Evolutionary conservation across 257 asterid genomes (phyloP).

Genomic region (Primulina tabacum): DNA sequence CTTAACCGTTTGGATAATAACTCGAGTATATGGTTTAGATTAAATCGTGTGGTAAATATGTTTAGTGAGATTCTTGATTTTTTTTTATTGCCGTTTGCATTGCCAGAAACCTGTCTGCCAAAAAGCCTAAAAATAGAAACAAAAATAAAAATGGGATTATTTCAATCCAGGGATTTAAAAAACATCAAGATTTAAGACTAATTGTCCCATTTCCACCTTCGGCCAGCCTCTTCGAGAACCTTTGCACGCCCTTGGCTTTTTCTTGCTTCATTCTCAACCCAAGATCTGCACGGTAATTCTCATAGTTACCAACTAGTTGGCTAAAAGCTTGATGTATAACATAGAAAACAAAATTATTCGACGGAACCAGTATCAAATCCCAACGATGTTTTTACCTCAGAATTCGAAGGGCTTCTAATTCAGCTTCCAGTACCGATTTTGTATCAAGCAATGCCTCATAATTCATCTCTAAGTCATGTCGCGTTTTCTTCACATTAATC

Average conservation of each 20-base stretch:
- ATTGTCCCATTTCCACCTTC: constrained; percentile 87
- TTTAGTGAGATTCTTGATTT: too few species aligned
- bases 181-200: constrained; percentile 20
- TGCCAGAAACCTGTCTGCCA: neutral
- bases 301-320: neutral
- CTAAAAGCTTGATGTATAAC: neutral
- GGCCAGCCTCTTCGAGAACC: constrained; percentile 71
- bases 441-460: constrained; percentile 56
- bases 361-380: too few species aligned
- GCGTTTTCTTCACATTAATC: constrained; percentile 26
- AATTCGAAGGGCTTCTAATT: constrained; percentile 75
- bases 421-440: constrained; percentile 77
- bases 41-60: too few species aligned
- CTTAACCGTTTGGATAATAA: too few species aligned
- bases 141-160: too few species aligned
- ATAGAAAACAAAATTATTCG: neutral
- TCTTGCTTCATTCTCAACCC: constrained; percentile 92
- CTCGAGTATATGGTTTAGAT: too few species aligned
- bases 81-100: too few species aligned
- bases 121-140: too few species aligned
- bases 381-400: constrained; percentile 45
- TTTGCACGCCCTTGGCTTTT: constrained; percentile 75
- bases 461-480: constrained; percentile 43
- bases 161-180: too few species aligned
- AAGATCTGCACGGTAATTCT: constrained; percentile 50